Percentiles rank a stretch among this genome's conserved stretches.
phyloP scores from a whole-genome alignment of 192 early-diverging fungal species.

The Rhizophlyctis rosea region DNA sequence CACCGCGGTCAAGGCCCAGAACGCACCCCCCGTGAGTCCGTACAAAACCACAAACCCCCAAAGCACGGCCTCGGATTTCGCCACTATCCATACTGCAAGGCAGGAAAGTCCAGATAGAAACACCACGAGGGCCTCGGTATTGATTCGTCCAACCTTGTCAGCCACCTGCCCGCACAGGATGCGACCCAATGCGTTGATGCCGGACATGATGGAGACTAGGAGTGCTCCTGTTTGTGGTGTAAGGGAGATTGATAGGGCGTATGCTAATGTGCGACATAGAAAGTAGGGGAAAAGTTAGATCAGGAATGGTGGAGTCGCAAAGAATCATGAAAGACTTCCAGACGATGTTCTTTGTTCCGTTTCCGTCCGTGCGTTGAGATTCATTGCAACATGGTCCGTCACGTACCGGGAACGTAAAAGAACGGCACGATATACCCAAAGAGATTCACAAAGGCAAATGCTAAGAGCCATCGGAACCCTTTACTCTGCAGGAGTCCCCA shows the following conservation, averaged over 20 bases:
- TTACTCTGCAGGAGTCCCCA: neutral
- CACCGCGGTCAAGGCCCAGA: constrained; percentile 41
- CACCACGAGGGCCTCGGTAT: constrained; percentile 44
- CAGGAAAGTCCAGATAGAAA: constrained; percentile 44
- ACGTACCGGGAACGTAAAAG: constrained; percentile 18
- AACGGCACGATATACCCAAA: constrained; percentile 21
- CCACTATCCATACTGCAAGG: constrained; percentile 50
- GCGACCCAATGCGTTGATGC: constrained; percentile 57
- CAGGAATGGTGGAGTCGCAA: neutral
- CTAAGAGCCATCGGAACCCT: constrained; percentile 16
- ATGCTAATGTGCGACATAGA: neutral
- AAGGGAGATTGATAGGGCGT: constrained; percentile 6
- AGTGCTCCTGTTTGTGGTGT: constrained; percentile 5
- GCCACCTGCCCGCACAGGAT: constrained; percentile 60
- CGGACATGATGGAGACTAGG: constrained; percentile 59
- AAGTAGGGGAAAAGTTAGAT: neutral
- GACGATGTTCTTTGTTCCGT: too few relatives aligned
- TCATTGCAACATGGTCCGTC: too few relatives aligned
- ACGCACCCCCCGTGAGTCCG: constrained; percentile 49
- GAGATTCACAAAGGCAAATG: constrained; percentile 15
- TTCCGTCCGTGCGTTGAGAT: too few relatives aligned
- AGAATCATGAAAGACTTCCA: neutral
- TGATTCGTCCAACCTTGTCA: constrained; percentile 48
- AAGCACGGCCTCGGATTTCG: constrained; percentile 33
- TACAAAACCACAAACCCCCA: constrained; percentile 42